phyloP scores from a whole-genome alignment of 768 basidiomycete species.

The Hericium coralloides region DNA sequence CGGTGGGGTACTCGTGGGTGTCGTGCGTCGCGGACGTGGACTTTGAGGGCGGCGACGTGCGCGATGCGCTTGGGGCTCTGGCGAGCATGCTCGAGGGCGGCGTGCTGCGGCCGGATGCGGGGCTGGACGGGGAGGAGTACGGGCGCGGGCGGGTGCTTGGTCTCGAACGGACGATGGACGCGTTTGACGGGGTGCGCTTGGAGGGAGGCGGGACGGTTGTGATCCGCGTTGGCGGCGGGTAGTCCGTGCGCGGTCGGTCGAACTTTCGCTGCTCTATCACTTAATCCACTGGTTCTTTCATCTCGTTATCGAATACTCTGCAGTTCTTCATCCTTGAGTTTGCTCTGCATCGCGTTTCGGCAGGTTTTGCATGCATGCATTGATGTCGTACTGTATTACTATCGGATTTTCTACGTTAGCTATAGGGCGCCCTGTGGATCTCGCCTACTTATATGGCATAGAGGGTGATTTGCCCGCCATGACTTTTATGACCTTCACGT shows the following conservation, averaged over 20 bases:
- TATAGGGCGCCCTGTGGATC: too few relatives aligned
- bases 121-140: constrained; percentile 24
- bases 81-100: constrained; percentile 28
- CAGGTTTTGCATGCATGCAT: too few relatives aligned
- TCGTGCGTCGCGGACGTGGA: constrained; percentile 73
- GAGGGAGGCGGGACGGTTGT: constrained; percentile 25
- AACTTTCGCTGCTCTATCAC: background rate
- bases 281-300: too few relatives aligned
- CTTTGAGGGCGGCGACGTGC: constrained; percentile 71
- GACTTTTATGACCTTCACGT: background rate
- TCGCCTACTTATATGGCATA: too few relatives aligned
- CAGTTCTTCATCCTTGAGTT: too few relatives aligned
- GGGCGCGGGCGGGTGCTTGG: constrained; percentile 30
- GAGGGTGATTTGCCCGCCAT: background rate
- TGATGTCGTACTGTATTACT: too few relatives aligned
- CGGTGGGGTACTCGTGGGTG: constrained; percentile 77
- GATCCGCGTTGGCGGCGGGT: constrained; percentile 18
- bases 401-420: too few relatives aligned
- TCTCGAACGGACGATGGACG: constrained; percentile 46
- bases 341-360: too few relatives aligned
- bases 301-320: too few relatives aligned
- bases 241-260: background rate
- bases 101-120: constrained; percentile 20
- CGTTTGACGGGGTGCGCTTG: constrained; percentile 29
- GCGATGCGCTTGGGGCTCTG: constrained; percentile 37